Evolutionary conservation across 129 eudicot genomes (phyloP).

Genomic region (Glebionis coronaria): DNA sequence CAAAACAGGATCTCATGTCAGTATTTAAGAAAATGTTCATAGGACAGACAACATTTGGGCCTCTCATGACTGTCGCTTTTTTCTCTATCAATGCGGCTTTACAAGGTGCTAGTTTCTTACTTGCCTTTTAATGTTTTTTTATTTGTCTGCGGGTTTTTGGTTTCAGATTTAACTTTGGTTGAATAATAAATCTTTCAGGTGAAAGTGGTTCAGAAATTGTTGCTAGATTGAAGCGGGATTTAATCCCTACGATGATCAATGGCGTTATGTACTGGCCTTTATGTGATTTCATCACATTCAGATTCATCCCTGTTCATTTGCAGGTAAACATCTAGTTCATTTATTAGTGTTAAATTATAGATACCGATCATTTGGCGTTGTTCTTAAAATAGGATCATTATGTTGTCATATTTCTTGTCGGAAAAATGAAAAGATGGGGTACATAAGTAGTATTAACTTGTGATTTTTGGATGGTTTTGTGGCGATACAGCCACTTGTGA

Average conservation of each 20-base stretch:
- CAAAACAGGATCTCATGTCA: constrained; percentile 62
- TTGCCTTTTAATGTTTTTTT: constrained; percentile 1
- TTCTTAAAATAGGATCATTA: neutral
- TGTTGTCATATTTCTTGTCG: neutral
- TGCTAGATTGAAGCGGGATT: constrained; percentile 76
- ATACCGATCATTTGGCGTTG: neutral
- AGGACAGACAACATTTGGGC: constrained; percentile 84
- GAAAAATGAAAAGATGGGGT: neutral
- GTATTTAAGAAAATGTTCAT: constrained; percentile 63
- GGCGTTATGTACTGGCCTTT: constrained; percentile 96
- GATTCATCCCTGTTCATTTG: constrained; percentile 86
- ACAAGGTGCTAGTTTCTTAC: constrained; percentile 57
- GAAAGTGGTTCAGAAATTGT: constrained; percentile 64
- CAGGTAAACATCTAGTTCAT: constrained; percentile 44
- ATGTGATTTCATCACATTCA: constrained; percentile 94
- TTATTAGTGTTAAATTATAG: neutral
- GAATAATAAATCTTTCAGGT: constrained; percentile 40
- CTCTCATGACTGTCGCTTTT: constrained; percentile 69
- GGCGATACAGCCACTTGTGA: constrained; percentile 78
- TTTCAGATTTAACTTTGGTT: neutral
- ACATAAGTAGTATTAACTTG: too few relatives aligned
- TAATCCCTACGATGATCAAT: constrained; percentile 73
- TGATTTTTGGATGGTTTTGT: constrained; percentile 15
- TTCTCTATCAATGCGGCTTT: constrained; percentile 77
- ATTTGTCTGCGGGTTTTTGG: neutral